Evolutionary conservation across 306 rosid species (phyloP).

Genomic region (Aeschynomene evenia): DNA sequence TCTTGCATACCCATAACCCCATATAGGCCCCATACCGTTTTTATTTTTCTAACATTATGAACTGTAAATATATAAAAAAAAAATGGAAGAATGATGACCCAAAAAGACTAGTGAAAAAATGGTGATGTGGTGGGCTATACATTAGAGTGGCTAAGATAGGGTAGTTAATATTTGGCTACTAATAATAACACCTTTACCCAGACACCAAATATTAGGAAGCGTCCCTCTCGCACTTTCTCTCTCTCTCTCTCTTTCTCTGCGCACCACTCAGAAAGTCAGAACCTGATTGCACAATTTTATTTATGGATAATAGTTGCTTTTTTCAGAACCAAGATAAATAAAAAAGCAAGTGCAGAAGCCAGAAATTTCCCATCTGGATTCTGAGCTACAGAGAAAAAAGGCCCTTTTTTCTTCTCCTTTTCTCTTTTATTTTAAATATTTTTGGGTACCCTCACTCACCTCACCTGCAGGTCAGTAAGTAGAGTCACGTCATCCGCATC

Average conservation of each 20-base stretch:
- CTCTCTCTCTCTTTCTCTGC: not conserved
- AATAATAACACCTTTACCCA: not conserved
- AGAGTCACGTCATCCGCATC: constrained; percentile 42
- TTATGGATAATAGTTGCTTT: constrained; percentile 11
- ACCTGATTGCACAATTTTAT: constrained; percentile 15
- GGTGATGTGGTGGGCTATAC: not conserved
- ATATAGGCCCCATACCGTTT: not conserved
- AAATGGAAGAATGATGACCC: too few relatives aligned
- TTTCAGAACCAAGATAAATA: not conserved
- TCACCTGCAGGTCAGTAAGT: constrained; percentile 28
- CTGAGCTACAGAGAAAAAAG: constrained; percentile 4
- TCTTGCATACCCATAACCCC: not conserved
- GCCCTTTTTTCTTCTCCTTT: too few relatives aligned
- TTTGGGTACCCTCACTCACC: not conserved
- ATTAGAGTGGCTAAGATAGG: constrained; percentile 15
- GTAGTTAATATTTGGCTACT: constrained; percentile 23
- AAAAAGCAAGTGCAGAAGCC: constrained; percentile 12
- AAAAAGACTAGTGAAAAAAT: not conserved
- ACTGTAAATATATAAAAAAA: not conserved
- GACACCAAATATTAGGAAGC: not conserved
- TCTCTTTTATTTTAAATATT: not conserved
- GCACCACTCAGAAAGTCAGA: constrained; percentile 28
- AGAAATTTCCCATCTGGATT: constrained; percentile 23
- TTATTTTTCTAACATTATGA: too few relatives aligned
- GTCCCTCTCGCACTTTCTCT: not conserved